Conservation (phyloP, 1,284 basidiomycete species). For the Rhodotorula mucilaginosa region DNA sequence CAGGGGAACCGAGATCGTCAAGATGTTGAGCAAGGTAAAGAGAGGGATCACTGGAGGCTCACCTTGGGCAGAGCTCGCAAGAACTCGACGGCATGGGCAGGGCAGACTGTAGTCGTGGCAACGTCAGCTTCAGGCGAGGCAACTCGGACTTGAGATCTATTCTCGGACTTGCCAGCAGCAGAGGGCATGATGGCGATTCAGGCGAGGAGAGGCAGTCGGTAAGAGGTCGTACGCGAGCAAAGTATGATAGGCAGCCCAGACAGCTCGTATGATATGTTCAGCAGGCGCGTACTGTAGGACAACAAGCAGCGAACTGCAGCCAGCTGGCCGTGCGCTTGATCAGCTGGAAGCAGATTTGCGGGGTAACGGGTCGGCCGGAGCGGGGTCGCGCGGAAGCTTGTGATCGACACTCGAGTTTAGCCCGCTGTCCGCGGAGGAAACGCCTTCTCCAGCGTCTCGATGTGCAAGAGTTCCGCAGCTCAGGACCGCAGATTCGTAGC, state of each 20-base stretch:
- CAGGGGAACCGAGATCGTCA: not conserved
- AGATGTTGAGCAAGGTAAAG: not conserved
- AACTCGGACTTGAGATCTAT: no score
- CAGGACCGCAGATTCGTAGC: no score
- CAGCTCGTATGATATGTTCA: not conserved
- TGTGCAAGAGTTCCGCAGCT: no score
- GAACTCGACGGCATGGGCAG: conserved; percentile 20
- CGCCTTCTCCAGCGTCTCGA: no score
- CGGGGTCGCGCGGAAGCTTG: not conserved
- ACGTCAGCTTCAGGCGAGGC: not conserved
- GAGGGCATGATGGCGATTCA: no score
- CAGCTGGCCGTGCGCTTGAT: not conserved
- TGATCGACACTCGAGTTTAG: no score
- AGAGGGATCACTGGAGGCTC: not conserved
- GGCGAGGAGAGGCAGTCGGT: no score
- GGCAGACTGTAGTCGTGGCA: conserved; percentile 12
- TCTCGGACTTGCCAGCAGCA: no score
- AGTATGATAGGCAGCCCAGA: no score
- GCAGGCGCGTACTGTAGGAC: not conserved
- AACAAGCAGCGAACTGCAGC: not conserved
- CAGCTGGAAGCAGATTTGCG: not conserved
- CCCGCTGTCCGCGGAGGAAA: no score
- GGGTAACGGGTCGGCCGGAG: not conserved
- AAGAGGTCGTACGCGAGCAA: no score
- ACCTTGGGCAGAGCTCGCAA: conserved; percentile 29